Evolutionary conservation across 192 early-diverging fungal genomes (phyloP), one percentile per base, ranked within the genome.

Genomic region (Podila clonocystis): DNA sequence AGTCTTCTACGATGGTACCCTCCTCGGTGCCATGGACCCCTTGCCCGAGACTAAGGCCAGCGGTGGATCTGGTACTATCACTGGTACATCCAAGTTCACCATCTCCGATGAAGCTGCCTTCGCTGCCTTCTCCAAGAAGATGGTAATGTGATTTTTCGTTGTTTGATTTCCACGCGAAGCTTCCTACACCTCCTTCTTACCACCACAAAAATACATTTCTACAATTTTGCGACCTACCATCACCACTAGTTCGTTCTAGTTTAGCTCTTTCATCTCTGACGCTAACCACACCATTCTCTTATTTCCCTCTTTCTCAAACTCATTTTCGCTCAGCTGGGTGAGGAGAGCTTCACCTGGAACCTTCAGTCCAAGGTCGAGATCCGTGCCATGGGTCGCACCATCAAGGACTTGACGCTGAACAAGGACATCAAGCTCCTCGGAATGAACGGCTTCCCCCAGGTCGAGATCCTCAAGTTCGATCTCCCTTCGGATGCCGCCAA

Each of bases 1-100:
- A 9, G 79, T 89, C 29, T 72, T 65, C 38, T 87, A 85, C 50
- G 82, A 87, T n/a, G 70, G 83, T 9, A 33, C 31, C 24, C 41
- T 59, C 41, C 60, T 85, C 11, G 83, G 77, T 30, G 50, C 62
- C 8, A 77, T 84, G 68, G 57, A 58, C 38, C 55, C 52, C 4
- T 26, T 85, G 9, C 70, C 68, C 9, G 68, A 72, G 17, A 85
- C 75, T 55, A 69, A 71, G 33, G 72, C 76, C 41, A 73, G 72
- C 22, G 66, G 63, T 34, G 83, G 83, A 11, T 38, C 62, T 5
- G 82, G 80, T 11, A 62, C 24, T 9, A 41, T 75, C 17, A 8
- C 15, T 45, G 61, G 57, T 29, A 6, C 57, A 4, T 70, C 65
- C 50, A 17, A 29, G 0, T 79, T 83, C 65, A 68, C 9, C 11